These are phyloP conservation scores for Trypanosomatidae sp. DNA, from an alignment of 208 protist species.

Conservation along the genomic window DNA sequence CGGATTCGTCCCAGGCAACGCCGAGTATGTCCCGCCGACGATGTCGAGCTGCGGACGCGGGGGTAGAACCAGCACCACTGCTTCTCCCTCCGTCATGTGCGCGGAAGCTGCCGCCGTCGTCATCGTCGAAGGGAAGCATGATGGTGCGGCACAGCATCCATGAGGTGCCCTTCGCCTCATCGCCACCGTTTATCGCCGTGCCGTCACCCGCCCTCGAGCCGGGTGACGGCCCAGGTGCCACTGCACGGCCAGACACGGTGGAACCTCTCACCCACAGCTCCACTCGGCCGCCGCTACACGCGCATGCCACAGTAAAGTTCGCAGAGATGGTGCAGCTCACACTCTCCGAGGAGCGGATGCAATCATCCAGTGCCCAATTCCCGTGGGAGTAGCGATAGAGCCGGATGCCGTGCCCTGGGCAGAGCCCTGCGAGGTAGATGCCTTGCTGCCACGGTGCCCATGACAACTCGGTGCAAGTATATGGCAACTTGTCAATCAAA, in stretches of 20 bases:
- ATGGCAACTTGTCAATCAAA: slow-evolving; percentile 57
- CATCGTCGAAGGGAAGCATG: slow-evolving; percentile 12
- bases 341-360: slow-evolving; percentile 48
- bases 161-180: neutral
- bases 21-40: slow-evolving; percentile 37
- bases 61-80: neutral
- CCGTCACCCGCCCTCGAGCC: neutral
- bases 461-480: slow-evolving; percentile 57
- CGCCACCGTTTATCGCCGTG: neutral
- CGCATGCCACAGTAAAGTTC: slow-evolving; percentile 73
- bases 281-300: slow-evolving; percentile 47
- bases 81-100: neutral
- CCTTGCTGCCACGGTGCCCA: slow-evolving; percentile 90
- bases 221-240: neutral
- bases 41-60: slow-evolving; percentile 2
- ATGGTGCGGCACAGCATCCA: slow-evolving; percentile 26
- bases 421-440: slow-evolving; percentile 64
- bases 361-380: slow-evolving; percentile 69
- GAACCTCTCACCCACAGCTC: slow-evolving; percentile 37
- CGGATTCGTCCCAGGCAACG: slow-evolving; percentile 68
- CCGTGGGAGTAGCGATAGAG: slow-evolving; percentile 84
- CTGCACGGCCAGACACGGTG: neutral
- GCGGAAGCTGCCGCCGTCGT: slow-evolving; percentile 6
- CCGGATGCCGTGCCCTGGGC: slow-evolving; percentile 49
- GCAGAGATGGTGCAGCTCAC: slow-evolving; percentile 59